A percentile compares a stretch with the other conserved stretches of the same genome.
Evolutionary conservation across 2,329 filamentous ascomycete species (phyloP).

Genomic region (Fusarium siculi): DNA sequence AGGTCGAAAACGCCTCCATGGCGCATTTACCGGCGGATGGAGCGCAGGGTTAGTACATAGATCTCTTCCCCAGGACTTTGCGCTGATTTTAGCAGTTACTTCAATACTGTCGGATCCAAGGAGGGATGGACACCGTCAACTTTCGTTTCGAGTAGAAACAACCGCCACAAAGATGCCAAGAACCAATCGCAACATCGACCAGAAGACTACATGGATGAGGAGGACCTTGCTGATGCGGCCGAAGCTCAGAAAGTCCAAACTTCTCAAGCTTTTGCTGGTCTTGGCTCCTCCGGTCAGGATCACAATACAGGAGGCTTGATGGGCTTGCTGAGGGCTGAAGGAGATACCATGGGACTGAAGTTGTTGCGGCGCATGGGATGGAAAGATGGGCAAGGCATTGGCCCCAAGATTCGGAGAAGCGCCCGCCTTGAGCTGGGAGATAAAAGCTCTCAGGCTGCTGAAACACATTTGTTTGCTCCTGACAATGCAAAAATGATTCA

Average conservation of each 20-base stretch:
- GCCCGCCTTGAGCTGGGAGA: slow-evolving; percentile 70
- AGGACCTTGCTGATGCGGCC: slow-evolving; percentile 88
- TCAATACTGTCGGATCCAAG: slow-evolving; percentile 97
- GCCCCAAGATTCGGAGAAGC: slow-evolving; percentile 81
- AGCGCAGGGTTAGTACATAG: slow-evolving; percentile 82
- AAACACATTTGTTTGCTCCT: slow-evolving; percentile 83
- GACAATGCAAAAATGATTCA: slow-evolving; percentile 78
- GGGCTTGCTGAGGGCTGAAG: slow-evolving; percentile 76
- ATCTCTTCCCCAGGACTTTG: background rate
- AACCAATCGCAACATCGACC: slow-evolving; percentile 70
- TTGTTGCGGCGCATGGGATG: slow-evolving; percentile 94
- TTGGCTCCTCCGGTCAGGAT: slow-evolving; percentile 74
- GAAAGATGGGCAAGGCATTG: slow-evolving; percentile 92
- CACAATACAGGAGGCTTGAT: slow-evolving; percentile 66
- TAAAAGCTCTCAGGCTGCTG: slow-evolving; percentile 51
- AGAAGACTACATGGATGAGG: slow-evolving; percentile 98
- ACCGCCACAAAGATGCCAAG: slow-evolving; percentile 74
- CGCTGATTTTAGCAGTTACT: slow-evolving; percentile 71
- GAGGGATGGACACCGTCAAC: slow-evolving; percentile 95
- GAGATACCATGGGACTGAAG: slow-evolving; percentile 88
- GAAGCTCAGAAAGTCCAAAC: slow-evolving; percentile 82
- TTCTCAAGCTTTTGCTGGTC: slow-evolving; percentile 75
- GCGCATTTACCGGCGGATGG: slow-evolving; percentile 95
- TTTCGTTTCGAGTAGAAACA: slow-evolving; percentile 89
- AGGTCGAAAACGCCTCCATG: slow-evolving; percentile 89